Evolutionary conservation across 225 moss, liverwort and hornwort genomes (phyloP), one percentile per base, ranked within the genome.

Genomic region (Sphagnum tenellum): DNA sequence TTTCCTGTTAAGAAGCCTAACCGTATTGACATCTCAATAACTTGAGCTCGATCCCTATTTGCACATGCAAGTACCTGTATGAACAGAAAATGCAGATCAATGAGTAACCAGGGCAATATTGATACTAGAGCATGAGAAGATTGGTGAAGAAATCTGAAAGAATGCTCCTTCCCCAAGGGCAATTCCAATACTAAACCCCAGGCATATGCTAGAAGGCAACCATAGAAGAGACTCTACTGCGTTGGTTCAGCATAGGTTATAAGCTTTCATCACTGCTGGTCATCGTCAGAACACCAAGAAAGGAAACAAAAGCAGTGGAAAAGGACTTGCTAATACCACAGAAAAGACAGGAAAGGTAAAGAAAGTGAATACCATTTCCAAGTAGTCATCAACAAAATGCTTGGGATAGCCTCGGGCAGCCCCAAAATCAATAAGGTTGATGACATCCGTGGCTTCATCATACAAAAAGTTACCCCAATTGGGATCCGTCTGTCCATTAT

Each of bases 41-140:
- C 87, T 72, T 91, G 83, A 59, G 79, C 85, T 52, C 87, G 85
- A 67, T 98, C 93, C 78, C 71, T 89, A 61, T 93, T 88, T 63
- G 98, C 98, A 73, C 98, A 98, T 5, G 93, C 98, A 64, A 90
- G 78, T 62, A 98, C 78, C 96, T 98, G 83, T 71, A 81, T 59
- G 63, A 52, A 29, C 29, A 29, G 29, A 29, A 29, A 29, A 29
- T 29, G 29, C 29, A 29, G 29, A 29, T 29, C 29, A 29, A 29
- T 29, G 29, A 29, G 29, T 29, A 29, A 29, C 29, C 29, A 29
- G 29, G 29, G 29, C 29, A 29, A 29, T 29, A 29, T 29, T 29
- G 29, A 29, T 1, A 29, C 29, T 29, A 29, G 29, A 29, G 29
- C 29, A 29, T 29, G 29, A 29, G 29, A 29, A 29, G 29, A 29